Evolutionary conservation across 139 green algal genomes (phyloP), one percentile per base, ranked within the genome.

Genomic region (Nannochloris sp.): DNA sequence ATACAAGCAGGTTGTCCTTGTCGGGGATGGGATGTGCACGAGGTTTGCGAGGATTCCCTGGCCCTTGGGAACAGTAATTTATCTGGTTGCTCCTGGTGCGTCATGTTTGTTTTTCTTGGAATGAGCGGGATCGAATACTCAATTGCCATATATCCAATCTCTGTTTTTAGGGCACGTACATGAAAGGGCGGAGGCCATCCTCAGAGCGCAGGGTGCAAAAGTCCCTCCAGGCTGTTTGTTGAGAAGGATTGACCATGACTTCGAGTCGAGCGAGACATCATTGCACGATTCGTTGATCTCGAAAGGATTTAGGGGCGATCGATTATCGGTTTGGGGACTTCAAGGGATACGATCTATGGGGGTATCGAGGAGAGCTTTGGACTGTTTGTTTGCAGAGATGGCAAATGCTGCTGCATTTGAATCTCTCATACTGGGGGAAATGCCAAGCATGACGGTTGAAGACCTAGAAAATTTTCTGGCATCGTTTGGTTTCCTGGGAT

Each of bases 11-110:
- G 80, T 91, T 4, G 82, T 94, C 21, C 64, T 94, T 27, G 11
- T 94, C 31, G 86, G 83, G 4, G 77, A 84, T 61, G 86, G 67
- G 7, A 59, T 88, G 31, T 83, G 90, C 73, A 87, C 79, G 0
- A 79, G 86, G 3, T 81, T 82, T 5, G 87, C 73, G 48, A 68
- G 85, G 2, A 72, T 92, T 64, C 70, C 60, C 1, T 87, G 79
- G 85, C 81, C 83, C 0, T 43, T 67, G 9, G 85, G 85, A 46
- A 89, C 81, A 29, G 51, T 89, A 6, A 63, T 93, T 18, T 92
- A 78, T 75, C 21, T 80, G 19, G 71, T 88, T 31, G 80, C 78
- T 2, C 81, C 83, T 24, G 55, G 44, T 27, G 44, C 8, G 34
- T 9, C 34, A 9, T 40, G 7, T 11, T 9, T 40, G 34, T 1